A percentile compares a stretch with the other conserved stretches of the same genome.
phyloP scores from a whole-genome alignment of 164 flowering plant species.

The Brasenia schreberi region DNA sequence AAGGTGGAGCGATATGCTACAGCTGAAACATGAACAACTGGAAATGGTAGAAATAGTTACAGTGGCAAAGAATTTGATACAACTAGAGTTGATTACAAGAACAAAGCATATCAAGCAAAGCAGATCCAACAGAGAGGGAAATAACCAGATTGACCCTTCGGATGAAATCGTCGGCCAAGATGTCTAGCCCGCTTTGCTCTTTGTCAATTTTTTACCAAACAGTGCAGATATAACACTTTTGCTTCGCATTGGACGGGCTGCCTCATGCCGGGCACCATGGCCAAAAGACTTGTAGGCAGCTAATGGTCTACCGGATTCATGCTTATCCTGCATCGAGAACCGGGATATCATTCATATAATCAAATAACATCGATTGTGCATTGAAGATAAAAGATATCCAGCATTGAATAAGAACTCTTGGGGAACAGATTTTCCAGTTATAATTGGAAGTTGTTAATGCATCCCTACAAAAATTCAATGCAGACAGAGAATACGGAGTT shows the following conservation, averaged over 20 bases:
- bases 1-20: background rate
- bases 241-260: constrained; percentile 51
- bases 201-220: constrained; percentile 47
- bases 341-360: background rate
- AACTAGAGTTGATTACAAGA: background rate
- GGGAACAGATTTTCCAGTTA: no score
- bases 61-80: background rate
- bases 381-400: background rate
- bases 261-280: constrained; percentile 23
- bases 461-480: no score
- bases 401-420: background rate
- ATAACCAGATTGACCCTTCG: background rate
- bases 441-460: no score
- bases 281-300: constrained; percentile 49
- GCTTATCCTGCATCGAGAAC: constrained; percentile 31
- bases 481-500: no score
- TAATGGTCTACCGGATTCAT: constrained; percentile 34
- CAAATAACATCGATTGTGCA: background rate
- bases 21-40: background rate
- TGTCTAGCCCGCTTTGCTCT: constrained; percentile 23
- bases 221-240: constrained; percentile 72
- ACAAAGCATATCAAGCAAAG: background rate
- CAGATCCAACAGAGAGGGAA: background rate
- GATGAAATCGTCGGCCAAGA: background rate
- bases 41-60: background rate